Conservation (phyloP, 306 rosid species). For the Gastrolobium bilobum region DNA sequence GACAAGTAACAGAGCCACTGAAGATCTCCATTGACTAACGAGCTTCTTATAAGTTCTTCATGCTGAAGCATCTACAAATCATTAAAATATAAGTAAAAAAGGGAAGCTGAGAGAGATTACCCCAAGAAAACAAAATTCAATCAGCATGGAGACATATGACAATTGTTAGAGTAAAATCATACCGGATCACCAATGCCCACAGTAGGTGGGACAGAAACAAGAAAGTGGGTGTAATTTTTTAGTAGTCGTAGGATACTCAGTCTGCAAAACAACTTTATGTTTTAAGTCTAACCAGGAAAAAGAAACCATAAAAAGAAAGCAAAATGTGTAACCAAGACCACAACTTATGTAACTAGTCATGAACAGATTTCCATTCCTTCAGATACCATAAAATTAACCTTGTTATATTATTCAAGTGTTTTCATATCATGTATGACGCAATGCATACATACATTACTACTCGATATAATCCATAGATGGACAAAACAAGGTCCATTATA, state of each 20-base stretch:
- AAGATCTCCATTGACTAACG: slow-evolving; percentile 65
- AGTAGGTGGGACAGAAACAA: slow-evolving; percentile 81
- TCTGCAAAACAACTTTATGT: slow-evolving; percentile 54
- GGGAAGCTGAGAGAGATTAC: slow-evolving; percentile 38
- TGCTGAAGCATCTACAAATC: slow-evolving; percentile 74
- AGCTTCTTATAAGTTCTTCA: slow-evolving; percentile 67
- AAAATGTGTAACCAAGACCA: neutral
- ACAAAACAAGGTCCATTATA: slow-evolving; percentile 28
- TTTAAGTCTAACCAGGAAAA: slow-evolving; percentile 9
- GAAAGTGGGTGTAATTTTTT: slow-evolving; percentile 76
- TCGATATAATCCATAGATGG: neutral
- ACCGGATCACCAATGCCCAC: slow-evolving; percentile 80
- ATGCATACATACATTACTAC: neutral
- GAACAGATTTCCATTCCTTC: slow-evolving; percentile 2
- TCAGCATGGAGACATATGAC: neutral
- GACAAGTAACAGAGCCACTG: slow-evolving; percentile 89
- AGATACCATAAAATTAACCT: neutral
- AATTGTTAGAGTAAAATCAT: slow-evolving; percentile 33
- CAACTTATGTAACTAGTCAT: neutral
- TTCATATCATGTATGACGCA: slow-evolving; percentile 7
- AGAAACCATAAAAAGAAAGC: neutral
- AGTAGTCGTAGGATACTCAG: slow-evolving; percentile 54
- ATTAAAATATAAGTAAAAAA: slow-evolving; percentile 12
- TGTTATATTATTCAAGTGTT: slow-evolving; percentile 15
- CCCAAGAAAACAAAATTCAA: slow-evolving; percentile 26